Base-by-base conservation (phyloP, 1,284 basidiomycete genomes). In the Puccinia hordei region DNA sequence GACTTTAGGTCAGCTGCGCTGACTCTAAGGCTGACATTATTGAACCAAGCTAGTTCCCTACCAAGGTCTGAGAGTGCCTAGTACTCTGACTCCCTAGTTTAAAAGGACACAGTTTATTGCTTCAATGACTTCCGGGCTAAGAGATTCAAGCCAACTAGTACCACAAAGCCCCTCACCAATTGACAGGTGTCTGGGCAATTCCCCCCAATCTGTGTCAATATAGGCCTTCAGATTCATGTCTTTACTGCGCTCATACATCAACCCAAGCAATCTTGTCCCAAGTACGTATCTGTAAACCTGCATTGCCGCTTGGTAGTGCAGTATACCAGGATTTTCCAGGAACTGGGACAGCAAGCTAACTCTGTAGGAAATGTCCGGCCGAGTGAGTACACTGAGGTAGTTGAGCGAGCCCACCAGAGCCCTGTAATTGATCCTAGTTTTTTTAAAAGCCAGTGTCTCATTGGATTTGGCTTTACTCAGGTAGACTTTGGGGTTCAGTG, bases 31-130 rank as follows among this genome's bases (percentile, higher is more conserved):
- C n/a, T n/a, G n/a, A n/a, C n/a, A n/a, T n/a, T n/a, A n/a, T 5
- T 17, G 15, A 88, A 82, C 87, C 87, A 89, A 0, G 86, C 46
- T 1, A 85, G 82, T 79, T 89, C 87, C 38, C 83, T 83, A 6
- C 83, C 84, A 0, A 86, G 89, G 86, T 90, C 90, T 88, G 83
- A 82, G 38, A 85, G 82, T 1, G 87, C 86, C n/a, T 88, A 84
- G 81, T 87, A 88, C 81, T 89, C 87, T 0, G 88, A 85, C 22
- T 74, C 73, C 0, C 53, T 68, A 9, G 77, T 80, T 44, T 63
- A 82, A 6, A 69, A 27, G 17, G 72, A 24, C 6, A 82, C 77
- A 1, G 65, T 44, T 1, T 49, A 30, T 49, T 82, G 82, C 19
- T 73, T 55, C 6, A 65, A 12, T 17, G 81, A 44, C 13, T 61